Percentiles rank a stretch among this genome's conserved stretches.
Evolutionary conservation across 805 yeast species (phyloP).

Genomic region (Suhomyces tanzawaensis): DNA sequence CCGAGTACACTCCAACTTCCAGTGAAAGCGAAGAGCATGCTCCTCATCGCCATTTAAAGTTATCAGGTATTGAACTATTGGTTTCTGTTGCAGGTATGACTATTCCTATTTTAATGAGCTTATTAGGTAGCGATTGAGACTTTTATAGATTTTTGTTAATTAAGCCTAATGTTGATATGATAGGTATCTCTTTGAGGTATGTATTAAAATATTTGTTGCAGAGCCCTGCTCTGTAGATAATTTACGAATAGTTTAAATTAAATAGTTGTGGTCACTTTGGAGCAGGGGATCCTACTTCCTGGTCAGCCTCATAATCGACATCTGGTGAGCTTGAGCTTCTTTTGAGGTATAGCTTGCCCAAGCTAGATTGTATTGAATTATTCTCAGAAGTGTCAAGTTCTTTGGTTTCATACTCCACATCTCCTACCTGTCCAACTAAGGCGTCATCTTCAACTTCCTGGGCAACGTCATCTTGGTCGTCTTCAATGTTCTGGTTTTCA

Average conservation of each 20-base stretch:
- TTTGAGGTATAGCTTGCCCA: not conserved
- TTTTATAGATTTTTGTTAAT: not conserved
- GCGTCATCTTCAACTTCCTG: not conserved
- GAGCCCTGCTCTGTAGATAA: too few relatives aligned
- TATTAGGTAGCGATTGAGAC: conserved; percentile 16
- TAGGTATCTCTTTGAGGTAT: too few relatives aligned
- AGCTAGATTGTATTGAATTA: not conserved
- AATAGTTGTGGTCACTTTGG: too few relatives aligned
- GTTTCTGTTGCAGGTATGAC: conserved; percentile 23
- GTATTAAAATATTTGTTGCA: too few relatives aligned
- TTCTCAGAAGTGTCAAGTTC: not conserved
- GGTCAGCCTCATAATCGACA: not conserved
- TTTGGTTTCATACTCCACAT: not conserved
- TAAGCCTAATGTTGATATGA: not conserved
- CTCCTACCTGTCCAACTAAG: too few relatives aligned
- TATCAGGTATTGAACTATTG: conserved; percentile 14
- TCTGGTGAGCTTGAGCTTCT: not conserved
- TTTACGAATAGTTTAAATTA: too few relatives aligned
- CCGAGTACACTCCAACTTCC: conserved; percentile 6
- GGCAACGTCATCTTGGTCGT: not conserved
- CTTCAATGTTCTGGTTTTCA: not conserved
- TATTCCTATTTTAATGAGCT: conserved; percentile 26
- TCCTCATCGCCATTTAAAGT: conserved; percentile 1
- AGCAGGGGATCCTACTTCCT: too few relatives aligned
- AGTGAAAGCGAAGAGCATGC: conserved; percentile 4